A percentile compares a stretch with the other conserved stretches of the same genome.
Evolutionary conservation across 164 flowering plant genomes (phyloP).

Genomic region (Platanus orientalis): DNA sequence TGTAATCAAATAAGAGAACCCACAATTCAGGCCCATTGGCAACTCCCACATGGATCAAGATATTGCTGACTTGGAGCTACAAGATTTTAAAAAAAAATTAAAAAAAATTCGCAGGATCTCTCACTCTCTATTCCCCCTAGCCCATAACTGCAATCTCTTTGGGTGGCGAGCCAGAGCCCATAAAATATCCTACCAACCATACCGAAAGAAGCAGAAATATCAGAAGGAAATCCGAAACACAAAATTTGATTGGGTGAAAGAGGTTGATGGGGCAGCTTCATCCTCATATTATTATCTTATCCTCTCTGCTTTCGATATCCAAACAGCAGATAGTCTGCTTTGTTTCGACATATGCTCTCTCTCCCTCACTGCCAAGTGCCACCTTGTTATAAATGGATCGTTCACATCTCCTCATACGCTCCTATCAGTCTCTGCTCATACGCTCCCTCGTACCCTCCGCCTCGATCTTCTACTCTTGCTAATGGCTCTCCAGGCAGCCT

Average conservation of each 20-base stretch:
- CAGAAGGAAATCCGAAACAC: conserved; percentile 53
- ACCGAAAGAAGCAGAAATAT: conserved; percentile 7
- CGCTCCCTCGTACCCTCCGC: neutral
- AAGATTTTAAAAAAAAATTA: too few relatives aligned
- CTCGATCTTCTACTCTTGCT: neutral
- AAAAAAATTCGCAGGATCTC: too few relatives aligned
- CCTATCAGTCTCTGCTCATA: neutral
- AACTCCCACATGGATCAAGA: too few relatives aligned
- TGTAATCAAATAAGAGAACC: too few relatives aligned
- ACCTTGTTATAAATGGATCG: neutral
- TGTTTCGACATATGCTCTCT: conserved; percentile 13
- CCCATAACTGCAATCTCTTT: too few relatives aligned
- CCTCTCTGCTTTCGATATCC: conserved; percentile 29
- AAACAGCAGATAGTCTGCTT: neutral
- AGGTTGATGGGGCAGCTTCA: conserved; percentile 32
- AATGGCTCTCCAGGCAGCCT: conserved; percentile 86
- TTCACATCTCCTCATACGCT: conserved; percentile 4
- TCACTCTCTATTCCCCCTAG: too few relatives aligned
- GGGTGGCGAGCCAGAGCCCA: too few relatives aligned
- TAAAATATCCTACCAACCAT: too few relatives aligned
- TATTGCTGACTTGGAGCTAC: too few relatives aligned
- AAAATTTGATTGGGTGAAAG: conserved; percentile 44
- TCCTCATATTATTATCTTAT: conserved; percentile 48
- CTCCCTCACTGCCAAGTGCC: neutral
- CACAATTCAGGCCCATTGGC: too few relatives aligned